Conservation (phyloP, 345 rosid species). For the Citrus unshiu region DNA sequence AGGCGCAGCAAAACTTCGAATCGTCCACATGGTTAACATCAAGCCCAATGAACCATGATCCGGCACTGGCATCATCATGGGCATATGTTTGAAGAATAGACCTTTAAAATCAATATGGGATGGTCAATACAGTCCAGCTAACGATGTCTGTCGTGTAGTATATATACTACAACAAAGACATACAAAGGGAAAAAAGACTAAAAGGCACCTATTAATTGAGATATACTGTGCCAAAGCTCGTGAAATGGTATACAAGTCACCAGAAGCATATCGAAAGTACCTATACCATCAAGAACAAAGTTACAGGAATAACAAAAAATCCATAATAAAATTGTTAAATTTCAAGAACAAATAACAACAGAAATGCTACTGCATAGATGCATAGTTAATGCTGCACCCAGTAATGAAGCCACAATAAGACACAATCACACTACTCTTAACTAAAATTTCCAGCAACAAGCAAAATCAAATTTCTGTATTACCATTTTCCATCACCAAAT, state of each 20-base stretch:
- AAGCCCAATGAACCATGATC: conserved; percentile 59
- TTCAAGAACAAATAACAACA: conserved; percentile 6
- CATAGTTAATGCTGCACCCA: neutral
- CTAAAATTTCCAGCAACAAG: neutral
- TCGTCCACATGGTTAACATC: conserved; percentile 39
- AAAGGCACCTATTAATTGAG: conserved; percentile 38
- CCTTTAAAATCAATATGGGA: conserved; percentile 17
- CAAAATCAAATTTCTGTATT: neutral
- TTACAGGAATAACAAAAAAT: neutral
- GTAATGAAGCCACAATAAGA: neutral
- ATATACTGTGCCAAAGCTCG: conserved; percentile 45
- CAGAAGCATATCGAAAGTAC: conserved; percentile 48
- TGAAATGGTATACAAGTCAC: conserved; percentile 44
- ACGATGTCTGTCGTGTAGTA: no score
- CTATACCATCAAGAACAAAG: conserved; percentile 25
- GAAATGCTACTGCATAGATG: neutral
- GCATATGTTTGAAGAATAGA: conserved; percentile 38
- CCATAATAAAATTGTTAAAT: neutral
- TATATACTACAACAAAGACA: neutral
- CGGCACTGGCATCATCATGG: conserved; percentile 49
- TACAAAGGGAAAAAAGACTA: neutral
- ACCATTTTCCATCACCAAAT: conserved; percentile 48
- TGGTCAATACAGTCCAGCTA: neutral
- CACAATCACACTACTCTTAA: neutral
- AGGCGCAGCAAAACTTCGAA: conserved; percentile 48